phyloP scores from a whole-genome alignment of 192 early-diverging fungal genomes.

The Coemansia sp. region DNA sequence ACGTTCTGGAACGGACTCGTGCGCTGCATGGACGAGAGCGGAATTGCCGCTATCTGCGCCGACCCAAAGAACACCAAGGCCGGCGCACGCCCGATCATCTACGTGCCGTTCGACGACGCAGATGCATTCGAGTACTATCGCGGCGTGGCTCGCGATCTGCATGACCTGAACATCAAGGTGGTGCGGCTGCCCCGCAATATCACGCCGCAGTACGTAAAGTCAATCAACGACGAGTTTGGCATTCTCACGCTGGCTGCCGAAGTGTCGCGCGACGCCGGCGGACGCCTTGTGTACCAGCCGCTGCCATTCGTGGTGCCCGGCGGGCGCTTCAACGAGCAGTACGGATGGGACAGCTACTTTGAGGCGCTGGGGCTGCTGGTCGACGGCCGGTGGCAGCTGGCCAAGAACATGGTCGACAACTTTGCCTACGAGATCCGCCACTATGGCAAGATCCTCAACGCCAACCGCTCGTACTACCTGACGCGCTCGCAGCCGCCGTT shows the following conservation, averaged over 20 bases:
- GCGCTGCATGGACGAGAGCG: constrained; percentile 76
- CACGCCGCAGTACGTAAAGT: constrained; percentile 87
- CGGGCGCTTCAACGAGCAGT: constrained; percentile 99
- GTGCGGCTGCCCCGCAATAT: constrained; percentile 81
- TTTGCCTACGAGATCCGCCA: constrained; percentile 96
- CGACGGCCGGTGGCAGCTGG: constrained; percentile 83
- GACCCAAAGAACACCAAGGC: constrained; percentile 87
- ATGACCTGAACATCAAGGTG: constrained; percentile 75
- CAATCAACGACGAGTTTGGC: constrained; percentile 84
- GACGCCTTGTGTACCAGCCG: constrained; percentile 59
- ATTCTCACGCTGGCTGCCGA: constrained; percentile 78
- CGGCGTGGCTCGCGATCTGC: constrained; percentile 61
- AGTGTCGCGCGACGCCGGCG: constrained; percentile 53
- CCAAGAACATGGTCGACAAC: constrained; percentile 95
- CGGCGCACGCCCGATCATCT: constrained; percentile 83
- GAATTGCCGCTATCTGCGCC: constrained; percentile 84
- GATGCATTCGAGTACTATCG: constrained; percentile 79
- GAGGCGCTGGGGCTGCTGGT: constrained; percentile 83
- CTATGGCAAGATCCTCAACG: constrained; percentile 99
- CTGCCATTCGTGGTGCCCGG: constrained; percentile 97
- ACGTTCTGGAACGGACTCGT: constrained; percentile 98
- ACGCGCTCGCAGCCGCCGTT: constrained; percentile 97
- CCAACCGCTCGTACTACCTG: constrained; percentile 96
- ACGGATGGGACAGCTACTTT: constrained; percentile 98
- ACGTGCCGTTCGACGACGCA: constrained; percentile 82